Evolutionary conservation across 78 protist genomes (phyloP), one percentile per base, ranked within the genome.

Genomic region (Thecamonas trahens): DNA sequence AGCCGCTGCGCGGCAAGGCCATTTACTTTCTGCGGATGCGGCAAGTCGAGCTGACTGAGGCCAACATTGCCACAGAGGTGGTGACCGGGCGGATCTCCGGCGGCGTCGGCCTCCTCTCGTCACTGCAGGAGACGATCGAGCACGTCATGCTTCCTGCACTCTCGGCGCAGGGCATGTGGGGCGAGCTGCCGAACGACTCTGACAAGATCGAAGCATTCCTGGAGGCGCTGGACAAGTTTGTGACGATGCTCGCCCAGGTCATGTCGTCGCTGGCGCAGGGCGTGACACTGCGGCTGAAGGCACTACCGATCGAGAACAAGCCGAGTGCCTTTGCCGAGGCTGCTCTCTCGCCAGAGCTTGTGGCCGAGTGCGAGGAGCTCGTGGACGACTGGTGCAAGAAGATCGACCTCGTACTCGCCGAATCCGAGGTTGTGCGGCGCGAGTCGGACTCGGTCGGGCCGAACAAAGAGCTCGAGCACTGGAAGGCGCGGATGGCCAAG

Each of bases 401-500:
- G 60, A 26, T 67, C 17, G 76, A 54, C 61, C 39, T 14, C 6
- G 22, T 69, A 26, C 37, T 80, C 18, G 66, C 44, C 3, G 86
- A 80, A 61, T 60, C 29, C 45, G 77, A 77, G 42, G 42, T 50
- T 55, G 45, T 52, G 42, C 80, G 75, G 47, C 9, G 6, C 32
- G 79, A 65, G 53, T 29, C 49, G 5, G 86, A 81, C 22, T 68
- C 70, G 32, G 57, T 61, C 4, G 86, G 91, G 49, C 91, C 91
- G 8, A 22, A 53, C 17, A 65, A 86, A 15, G 91, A 86, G 83
- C 63, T 86, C 24, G 78, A 72, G 26, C 67, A 42, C 67, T 86
- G 92, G 92, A 75, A 70, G 32, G 28, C 0, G 6, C 81, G 84
- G 1, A 76, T 82, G 76, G 85, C 80, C 52, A 72, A 69, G 77